These are phyloP conservation scores for Scutellaria minor DNA, from an alignment of 257 asterid genomes.

Conservation along the genomic window DNA sequence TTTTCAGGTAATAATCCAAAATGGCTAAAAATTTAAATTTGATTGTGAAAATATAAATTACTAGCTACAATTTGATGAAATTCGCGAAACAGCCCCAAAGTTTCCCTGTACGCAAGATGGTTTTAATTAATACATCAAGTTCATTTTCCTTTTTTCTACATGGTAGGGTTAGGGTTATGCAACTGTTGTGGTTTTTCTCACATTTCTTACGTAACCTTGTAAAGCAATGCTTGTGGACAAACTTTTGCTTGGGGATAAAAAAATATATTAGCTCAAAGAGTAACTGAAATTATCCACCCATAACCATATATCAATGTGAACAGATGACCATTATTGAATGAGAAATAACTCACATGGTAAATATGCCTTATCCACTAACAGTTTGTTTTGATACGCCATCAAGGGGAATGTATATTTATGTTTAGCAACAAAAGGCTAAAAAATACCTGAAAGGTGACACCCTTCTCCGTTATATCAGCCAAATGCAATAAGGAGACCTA, in stretches of 20 bases:
- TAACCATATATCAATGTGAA: neutral
- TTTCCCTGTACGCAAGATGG: neutral
- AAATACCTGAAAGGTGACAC: conserved; percentile 96
- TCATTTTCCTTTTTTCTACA: neutral
- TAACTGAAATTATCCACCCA: neutral
- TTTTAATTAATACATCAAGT: neutral
- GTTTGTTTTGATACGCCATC: neutral
- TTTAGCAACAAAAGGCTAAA: conserved; percentile 18
- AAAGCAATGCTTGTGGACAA: neutral
- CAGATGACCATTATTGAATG: neutral
- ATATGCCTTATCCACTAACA: conserved; percentile 1
- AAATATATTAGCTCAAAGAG: neutral
- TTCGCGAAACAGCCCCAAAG: no score
- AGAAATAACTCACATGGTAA: neutral
- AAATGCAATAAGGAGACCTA: conserved; percentile 95
- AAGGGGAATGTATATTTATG: conserved; percentile 14
- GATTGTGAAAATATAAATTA: no score
- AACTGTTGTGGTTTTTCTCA: neutral
- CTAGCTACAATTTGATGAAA: no score
- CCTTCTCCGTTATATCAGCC: conserved; percentile 96
- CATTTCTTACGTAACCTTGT: neutral
- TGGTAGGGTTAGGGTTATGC: neutral
- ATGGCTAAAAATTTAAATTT: no score
- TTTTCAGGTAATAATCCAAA: no score
- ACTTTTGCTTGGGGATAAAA: neutral